These are phyloP conservation scores for Beauveria bassiana DNA, from an alignment of 2,329 filamentous ascomycete species.

Conservation along the genomic window DNA sequence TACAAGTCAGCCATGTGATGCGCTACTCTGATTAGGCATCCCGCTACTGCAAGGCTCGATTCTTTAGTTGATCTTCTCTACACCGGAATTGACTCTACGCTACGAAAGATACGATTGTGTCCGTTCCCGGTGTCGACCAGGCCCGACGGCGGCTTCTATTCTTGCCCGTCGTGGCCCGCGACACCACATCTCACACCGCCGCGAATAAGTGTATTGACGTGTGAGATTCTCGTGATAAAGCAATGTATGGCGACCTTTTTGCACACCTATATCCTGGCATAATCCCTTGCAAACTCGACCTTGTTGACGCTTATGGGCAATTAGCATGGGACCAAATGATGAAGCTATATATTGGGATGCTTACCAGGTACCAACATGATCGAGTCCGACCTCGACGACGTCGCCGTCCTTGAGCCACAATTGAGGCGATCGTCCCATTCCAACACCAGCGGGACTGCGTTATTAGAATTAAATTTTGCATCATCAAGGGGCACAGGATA, in stretches of 20 bases:
- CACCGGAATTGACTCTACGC: not conserved
- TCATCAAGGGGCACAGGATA: not conserved
- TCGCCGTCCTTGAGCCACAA: slow-evolving; percentile 65
- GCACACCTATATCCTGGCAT: slow-evolving; percentile 18
- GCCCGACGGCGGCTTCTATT: slow-evolving; percentile 10
- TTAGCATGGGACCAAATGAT: not conserved
- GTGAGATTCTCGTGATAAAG: slow-evolving; percentile 5
- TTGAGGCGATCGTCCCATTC: slow-evolving; percentile 58
- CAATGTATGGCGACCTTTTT: not conserved
- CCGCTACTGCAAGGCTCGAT: not conserved
- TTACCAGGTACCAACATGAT: slow-evolving; percentile 53
- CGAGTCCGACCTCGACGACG: slow-evolving; percentile 59
- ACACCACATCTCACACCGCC: slow-evolving; percentile 11
- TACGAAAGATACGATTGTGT: not conserved
- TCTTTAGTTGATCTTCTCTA: not conserved
- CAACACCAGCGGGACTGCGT: slow-evolving; percentile 57
- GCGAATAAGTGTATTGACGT: slow-evolving; percentile 10
- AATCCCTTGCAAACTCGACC: slow-evolving; percentile 23
- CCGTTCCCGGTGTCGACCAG: slow-evolving; percentile 4
- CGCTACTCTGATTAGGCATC: not conserved
- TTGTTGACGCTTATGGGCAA: slow-evolving; percentile 21
- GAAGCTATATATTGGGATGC: not conserved
- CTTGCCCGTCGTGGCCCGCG: slow-evolving; percentile 7
- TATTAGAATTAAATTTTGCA: not conserved
- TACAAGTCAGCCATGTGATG: not conserved